Evolutionary conservation across 176 grass and related monocot genomes (phyloP).

Genomic region (Panicum miliaceum): DNA sequence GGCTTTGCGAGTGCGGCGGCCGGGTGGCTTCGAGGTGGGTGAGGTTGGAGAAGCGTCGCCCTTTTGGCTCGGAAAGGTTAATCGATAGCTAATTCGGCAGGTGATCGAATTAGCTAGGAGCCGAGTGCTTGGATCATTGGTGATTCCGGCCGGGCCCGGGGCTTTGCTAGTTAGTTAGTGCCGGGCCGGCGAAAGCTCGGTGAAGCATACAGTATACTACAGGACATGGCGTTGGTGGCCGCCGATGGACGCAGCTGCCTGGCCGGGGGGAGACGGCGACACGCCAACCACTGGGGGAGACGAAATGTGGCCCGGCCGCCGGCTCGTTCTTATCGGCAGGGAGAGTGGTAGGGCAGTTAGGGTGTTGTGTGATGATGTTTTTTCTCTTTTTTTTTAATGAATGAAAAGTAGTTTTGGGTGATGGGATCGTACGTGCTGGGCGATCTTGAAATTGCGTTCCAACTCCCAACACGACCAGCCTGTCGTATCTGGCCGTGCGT

Average conservation of each 20-base stretch:
- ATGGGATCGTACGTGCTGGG: neutral
- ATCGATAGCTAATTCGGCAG: conserved; percentile 29
- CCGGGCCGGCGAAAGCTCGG: neutral
- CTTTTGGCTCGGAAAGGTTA: neutral
- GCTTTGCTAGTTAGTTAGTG: neutral
- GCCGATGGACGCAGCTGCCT: neutral
- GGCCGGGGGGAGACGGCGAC: conserved; percentile 8
- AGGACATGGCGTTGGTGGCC: neutral
- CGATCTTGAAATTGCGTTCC: neutral
- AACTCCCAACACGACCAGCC: neutral
- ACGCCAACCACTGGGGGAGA: conserved; percentile 26
- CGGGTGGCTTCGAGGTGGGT: conserved; percentile 42
- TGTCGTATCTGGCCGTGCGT: neutral
- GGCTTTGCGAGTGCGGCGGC: neutral
- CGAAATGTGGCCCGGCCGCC: neutral
- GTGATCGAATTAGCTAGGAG: conserved; percentile 17
- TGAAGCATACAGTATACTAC: neutral
- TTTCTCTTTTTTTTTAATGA: neutral
- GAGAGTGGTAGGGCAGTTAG: neutral
- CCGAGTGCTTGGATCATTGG: conserved; percentile 35
- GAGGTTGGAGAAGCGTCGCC: neutral
- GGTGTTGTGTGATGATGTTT: neutral
- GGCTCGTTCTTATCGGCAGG: conserved; percentile 32
- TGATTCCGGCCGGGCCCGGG: neutral
- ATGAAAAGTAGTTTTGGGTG: neutral